Base-by-base conservation (phyloP, 441 rosid species). In the Sinapis alba region DNA sequence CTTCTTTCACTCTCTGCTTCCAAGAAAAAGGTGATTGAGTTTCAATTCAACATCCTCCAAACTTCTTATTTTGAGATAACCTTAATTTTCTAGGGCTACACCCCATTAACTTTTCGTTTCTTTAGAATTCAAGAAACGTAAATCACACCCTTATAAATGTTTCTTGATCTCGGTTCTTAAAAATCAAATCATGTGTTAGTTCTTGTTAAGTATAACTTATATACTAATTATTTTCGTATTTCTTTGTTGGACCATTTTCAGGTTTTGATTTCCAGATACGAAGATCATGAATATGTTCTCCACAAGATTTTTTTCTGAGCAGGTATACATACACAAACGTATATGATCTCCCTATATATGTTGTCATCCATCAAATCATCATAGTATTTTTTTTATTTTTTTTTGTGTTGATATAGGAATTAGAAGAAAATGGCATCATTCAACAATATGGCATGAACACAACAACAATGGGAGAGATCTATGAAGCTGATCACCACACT, bases 351-450 rank as follows among this genome's bases (percentile, higher is more conserved):
- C 12, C 45, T 38, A 38, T 38, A 57, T 24, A 2, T 57, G 34
- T 57, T 7, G 16, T 9, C 21, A 36, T 23, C 15, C 15, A 36
- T 21, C 2, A 34, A 18, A 20, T 2, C 18, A 36, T 36, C 11
- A 58, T 58, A 27, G n/a, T n/a, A n/a, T n/a, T n/a, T 58, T 1
- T n/a, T 13, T 21, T 18, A 19, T 28, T 9, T n/a, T 67, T 6
- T 36, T 38, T 11, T 57, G 8, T 32, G 62, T 56, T 65, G 41
- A 61, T 47, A 28, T 24, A 76, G 76, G 80, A 70, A 28, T 56
- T 54, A 19, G 80, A 76, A 62, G 79, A 68, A 68, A 19, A 57
- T 56, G 30, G 16, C 71, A 56, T 76, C 18, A n/a, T 76, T 12
- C 71, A 76, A 54, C 71, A 70, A 20, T 43, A 54, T 58, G 53